These are phyloP conservation scores for Cordia subcordata DNA, from an alignment of 257 asterid species.

Conservation along the genomic window DNA sequence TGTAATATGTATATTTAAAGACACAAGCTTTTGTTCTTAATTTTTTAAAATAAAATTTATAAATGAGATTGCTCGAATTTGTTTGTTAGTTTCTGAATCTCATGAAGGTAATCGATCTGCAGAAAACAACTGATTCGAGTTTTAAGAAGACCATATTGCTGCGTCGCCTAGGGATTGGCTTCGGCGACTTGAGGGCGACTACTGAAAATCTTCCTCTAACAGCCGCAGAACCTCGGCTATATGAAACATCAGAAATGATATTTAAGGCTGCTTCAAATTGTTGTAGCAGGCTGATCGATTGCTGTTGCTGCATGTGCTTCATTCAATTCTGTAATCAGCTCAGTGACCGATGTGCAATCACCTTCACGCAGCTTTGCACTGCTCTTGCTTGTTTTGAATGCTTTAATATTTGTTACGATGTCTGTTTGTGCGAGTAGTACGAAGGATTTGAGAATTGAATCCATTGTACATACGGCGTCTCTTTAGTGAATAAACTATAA, in stretches of 20 bases:
- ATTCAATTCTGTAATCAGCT: slow-evolving; percentile 48
- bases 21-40: too few relatives aligned
- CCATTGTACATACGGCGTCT: neutral
- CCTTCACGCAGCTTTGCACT: slow-evolving; percentile 61
- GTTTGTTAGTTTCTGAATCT: neutral
- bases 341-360: slow-evolving; percentile 65
- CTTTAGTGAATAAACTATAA: neutral
- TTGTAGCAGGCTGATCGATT: slow-evolving; percentile 44
- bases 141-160: slow-evolving; percentile 34
- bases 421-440: slow-evolving; percentile 47
- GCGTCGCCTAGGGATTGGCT: slow-evolving; percentile 50
- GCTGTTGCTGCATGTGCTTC: slow-evolving; percentile 77
- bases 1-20: too few relatives aligned
- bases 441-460: neutral
- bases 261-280: slow-evolving; percentile 45
- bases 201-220: slow-evolving; percentile 49
- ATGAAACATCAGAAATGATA: slow-evolving; percentile 51
- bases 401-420: slow-evolving; percentile 52
- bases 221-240: slow-evolving; percentile 58
- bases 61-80: neutral
- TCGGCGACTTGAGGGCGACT: slow-evolving; percentile 65
- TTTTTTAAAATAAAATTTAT: neutral
- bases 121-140: slow-evolving; percentile 28
- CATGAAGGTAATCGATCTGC: slow-evolving; percentile 17
- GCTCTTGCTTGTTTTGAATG: slow-evolving; percentile 75